Base-by-base conservation (phyloP, 805 yeast species). In the Metschnikowia aberdeeniae region DNA sequence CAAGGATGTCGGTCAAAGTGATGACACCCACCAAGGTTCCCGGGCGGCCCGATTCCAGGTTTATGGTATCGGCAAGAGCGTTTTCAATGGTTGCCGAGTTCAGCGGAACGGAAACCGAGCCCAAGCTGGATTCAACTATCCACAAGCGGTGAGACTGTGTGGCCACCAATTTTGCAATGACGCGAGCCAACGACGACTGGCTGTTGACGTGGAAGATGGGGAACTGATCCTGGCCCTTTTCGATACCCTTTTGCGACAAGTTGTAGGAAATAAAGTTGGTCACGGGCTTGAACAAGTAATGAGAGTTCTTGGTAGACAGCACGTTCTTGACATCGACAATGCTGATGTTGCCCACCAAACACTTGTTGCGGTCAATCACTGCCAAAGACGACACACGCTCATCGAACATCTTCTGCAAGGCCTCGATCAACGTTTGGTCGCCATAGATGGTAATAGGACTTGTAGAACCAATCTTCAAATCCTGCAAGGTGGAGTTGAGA, bases 161-260 rank as follows among this genome's bases (percentile, higher is more conserved):
- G 5, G 99, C 98, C 11, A 92, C 98, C 55, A 92, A 72, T 63
- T 93, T 92, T 29, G 98, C 98, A 59, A 93, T 77, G 7, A 95
- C 89, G 63, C 96, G 78, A 29, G 89, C 95, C 41, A 93, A 73
- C 0, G 93, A 82, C 8, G 95, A 81, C 34, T 77, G 76, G 49
- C 81, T 79, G 51, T 87, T 84, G 22, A 92, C 97, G 63, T 92
- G 96, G 76, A 92, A 92, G 34, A 93, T 92, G 13, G 99, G 99
- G 74, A 85, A 92, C 34, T 95, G 89, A 69, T 92, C 99, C 65
- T 90, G 89, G 42, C 97, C 97, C 60, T 89, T 90, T 58, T 85
- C 95, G 28, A 92, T 75, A 17, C 99, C 99, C 60, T 96, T 82
- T 44, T 84, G 83, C 52, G 86, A 84, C 52, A 93, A 76, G 49